phyloP scores from a whole-genome alignment of 1,139 yeast species.

The Sugiyamaella castrensis region DNA sequence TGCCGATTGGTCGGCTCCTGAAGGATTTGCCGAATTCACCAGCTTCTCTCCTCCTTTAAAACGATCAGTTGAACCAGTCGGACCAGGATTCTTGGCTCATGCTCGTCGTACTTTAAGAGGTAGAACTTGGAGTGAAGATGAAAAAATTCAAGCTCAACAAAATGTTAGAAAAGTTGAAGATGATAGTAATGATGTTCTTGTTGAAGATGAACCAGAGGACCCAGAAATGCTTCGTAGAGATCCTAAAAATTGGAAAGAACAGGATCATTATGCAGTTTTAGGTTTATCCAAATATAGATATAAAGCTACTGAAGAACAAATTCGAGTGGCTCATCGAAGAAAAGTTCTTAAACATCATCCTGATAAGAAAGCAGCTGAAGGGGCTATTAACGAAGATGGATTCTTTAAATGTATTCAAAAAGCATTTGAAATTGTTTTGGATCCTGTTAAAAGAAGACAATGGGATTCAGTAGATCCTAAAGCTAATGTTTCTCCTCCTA shows the following conservation, averaged over 20 bases:
- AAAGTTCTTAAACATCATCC: slow-evolving; percentile 98
- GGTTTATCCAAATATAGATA: slow-evolving; percentile 90
- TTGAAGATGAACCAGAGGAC: slow-evolving; percentile 74
- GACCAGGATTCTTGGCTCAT: slow-evolving; percentile 92
- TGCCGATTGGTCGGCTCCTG: slow-evolving; percentile 33
- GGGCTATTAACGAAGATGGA: slow-evolving; percentile 90
- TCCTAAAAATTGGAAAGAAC: slow-evolving; percentile 97
- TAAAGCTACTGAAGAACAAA: slow-evolving; percentile 89
- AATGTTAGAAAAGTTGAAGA: slow-evolving; percentile 75
- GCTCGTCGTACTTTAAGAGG: slow-evolving; percentile 95
- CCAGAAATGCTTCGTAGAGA: slow-evolving; percentile 75
- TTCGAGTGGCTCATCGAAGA: slow-evolving; percentile 95
- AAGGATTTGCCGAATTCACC: slow-evolving; percentile 33
- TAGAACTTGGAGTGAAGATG: slow-evolving; percentile 98
- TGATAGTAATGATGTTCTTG: slow-evolving; percentile 67
- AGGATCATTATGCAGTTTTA: slow-evolving; percentile 93
- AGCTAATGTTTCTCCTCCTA: slow-evolving; percentile 82
- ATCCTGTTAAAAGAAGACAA: slow-evolving; percentile 82
- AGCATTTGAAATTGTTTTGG: slow-evolving; percentile 88
- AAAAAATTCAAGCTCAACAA: slow-evolving; percentile 87
- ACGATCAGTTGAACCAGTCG: slow-evolving; percentile 95
- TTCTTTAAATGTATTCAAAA: slow-evolving; percentile 97
- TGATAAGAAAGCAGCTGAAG: slow-evolving; percentile 91
- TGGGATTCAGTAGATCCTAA: slow-evolving; percentile 91
- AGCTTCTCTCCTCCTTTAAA: slow-evolving; percentile 63